Base-by-base conservation (phyloP, 345 rosid genomes). In the Lagerstroemia speciosa region DNA sequence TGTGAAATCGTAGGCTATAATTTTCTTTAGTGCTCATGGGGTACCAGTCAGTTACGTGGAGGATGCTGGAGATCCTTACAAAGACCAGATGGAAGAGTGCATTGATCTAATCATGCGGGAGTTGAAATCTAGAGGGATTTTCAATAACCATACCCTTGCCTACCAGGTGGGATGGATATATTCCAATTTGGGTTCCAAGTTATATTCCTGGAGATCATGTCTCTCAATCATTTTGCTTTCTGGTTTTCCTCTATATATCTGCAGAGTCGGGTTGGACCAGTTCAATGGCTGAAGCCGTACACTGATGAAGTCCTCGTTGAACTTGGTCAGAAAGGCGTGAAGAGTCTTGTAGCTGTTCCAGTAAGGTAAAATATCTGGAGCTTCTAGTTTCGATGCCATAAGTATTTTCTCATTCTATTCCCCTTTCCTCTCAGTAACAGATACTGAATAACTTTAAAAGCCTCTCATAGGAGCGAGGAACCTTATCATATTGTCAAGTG, bases 211-310 rank as follows among this genome's bases (percentile, higher is more conserved):
- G n/a, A n/a, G n/a, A n/a, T n/a, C n/a, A n/a, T n/a, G n/a, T n/a
- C n/a, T n/a, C n/a, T n/a, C 71, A 61, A 34, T 0, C 52, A 16
- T 9, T 62, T 32, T 27, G 46, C n/a, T 12, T 65, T 61, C 24
- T n/a, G 12, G 8, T 43, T 36, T 22, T 24, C 57, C 31, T 26
- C 11, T 40, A 27, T 26, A 22, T 37, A 17, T 16, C 32, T 45
- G 72, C 81, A 94, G 99, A 91, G 96, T 77, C 93, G 99, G 80
- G 99, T 91, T 73, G 98, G 99, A 30, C 99, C 96, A 71, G 96
- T 91, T 62, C 84, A 88, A 43, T 94, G 98, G 98, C 74, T 94
- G 78, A 94, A 87, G 78, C 98, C 99, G 22, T 94, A 94, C 81
- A 91, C 98, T 0, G 96, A 91, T 77, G 90, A 94, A 78, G 96